These are phyloP conservation scores for Endoconidiophora laricicola DNA, from an alignment of 2,329 filamentous ascomycete genomes.

Conservation along the genomic window DNA sequence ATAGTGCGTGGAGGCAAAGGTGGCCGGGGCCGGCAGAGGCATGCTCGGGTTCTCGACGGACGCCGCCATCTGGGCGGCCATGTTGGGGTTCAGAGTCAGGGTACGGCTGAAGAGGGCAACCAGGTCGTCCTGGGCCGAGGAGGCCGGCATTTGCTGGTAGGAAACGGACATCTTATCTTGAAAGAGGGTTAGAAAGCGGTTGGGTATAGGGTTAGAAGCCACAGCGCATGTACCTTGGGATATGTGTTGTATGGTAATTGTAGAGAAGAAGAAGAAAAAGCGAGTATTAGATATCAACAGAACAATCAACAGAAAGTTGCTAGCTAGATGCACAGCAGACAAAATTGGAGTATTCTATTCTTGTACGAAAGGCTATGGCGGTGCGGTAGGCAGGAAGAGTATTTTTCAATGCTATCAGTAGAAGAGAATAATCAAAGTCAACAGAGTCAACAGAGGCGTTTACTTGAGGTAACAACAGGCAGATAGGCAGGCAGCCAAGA, in stretches of 20 bases:
- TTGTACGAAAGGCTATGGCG: not conserved
- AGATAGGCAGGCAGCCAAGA: no score
- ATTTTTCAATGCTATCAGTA: no score
- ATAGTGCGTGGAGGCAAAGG: constrained; percentile 6
- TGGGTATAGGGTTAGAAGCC: not conserved
- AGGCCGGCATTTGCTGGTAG: constrained; percentile 1
- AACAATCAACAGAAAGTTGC: no score
- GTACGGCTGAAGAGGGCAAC: constrained; percentile 9
- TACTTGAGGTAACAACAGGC: no score
- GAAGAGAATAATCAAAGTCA: no score
- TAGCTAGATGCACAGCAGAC: not conserved
- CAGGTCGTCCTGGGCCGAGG: constrained; percentile 9
- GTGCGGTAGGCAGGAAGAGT: no score
- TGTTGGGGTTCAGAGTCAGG: constrained; percentile 6
- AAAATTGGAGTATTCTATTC: not conserved
- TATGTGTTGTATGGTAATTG: not conserved
- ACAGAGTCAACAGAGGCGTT: no score
- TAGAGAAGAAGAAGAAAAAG: not conserved
- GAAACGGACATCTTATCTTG: constrained; percentile 10
- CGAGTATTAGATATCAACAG: not conserved
- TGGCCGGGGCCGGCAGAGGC: constrained; percentile 1
- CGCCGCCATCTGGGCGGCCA: constrained; percentile 7
- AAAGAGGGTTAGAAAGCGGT: not conserved
- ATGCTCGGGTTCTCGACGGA: constrained; percentile 9
- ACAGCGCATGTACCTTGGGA: not conserved